Percentiles rank a stretch among this genome's conserved stretches.
These are phyloP conservation scores for Fusarium papillatum DNA, from an alignment of 2,329 filamentous ascomycete genomes.

Conservation along the genomic window DNA sequence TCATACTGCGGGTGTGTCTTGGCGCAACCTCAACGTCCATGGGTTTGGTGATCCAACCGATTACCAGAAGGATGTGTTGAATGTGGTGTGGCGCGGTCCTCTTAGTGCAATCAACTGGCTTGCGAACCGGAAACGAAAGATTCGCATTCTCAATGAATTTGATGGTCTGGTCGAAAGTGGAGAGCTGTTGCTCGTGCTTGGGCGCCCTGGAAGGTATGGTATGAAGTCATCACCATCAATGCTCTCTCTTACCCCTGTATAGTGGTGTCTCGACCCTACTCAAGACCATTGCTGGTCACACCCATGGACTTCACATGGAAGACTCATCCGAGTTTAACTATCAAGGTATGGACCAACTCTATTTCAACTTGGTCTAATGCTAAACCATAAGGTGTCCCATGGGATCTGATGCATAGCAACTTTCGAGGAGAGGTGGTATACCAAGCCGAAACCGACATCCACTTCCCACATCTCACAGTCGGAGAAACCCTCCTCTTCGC, in stretches of 20 bases:
- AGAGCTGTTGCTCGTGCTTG: conserved; percentile 31
- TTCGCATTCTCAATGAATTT: conserved; percentile 27
- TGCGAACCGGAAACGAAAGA: conserved; percentile 9
- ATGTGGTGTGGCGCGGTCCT: conserved; percentile 18
- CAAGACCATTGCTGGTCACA: conserved; percentile 31
- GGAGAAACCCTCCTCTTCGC: conserved; percentile 31
- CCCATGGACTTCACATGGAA: conserved; percentile 23
- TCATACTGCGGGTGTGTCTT: conserved; percentile 28
- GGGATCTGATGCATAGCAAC: conserved; percentile 24
- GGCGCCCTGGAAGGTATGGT: conserved; percentile 33
- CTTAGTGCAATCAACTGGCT: conserved; percentile 15
- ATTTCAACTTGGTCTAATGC: neutral
- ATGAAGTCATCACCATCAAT: neutral
- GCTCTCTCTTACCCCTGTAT: neutral
- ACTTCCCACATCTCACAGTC: conserved; percentile 30
- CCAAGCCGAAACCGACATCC: conserved; percentile 29
- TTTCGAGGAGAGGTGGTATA: conserved; percentile 31
- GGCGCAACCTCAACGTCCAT: conserved; percentile 23
- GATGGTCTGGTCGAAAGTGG: conserved; percentile 31
- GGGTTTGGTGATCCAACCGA: conserved; percentile 23
- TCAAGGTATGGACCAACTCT: neutral
- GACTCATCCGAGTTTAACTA: conserved; percentile 27
- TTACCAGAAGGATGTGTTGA: conserved; percentile 28
- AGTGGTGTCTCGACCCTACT: conserved; percentile 31
- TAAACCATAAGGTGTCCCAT: conserved; percentile 17